Base-by-base conservation (phyloP, 768 basidiomycete species). In the Multifurca ochricompacta region DNA sequence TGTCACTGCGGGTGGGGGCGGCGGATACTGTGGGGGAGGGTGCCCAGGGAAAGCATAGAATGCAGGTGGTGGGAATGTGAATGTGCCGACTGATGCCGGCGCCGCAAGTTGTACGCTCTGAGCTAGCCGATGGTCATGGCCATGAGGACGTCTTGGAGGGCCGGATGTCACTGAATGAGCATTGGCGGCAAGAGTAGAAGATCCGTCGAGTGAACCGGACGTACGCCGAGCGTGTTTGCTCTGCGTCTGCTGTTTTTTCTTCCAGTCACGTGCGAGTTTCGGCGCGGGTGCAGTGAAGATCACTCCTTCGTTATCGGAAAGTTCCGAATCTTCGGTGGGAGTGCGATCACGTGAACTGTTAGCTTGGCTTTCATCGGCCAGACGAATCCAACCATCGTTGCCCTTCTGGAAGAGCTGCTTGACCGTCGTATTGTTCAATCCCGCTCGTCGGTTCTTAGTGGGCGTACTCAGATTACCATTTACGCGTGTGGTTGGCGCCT, bases 381-480 rank as follows among this genome's bases (percentile, higher is more conserved):
- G 32, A 47, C 58, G 32, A 50, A 61, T 59, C 60, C 60, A 61
- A 28, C 60, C 60, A 36, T 61, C 60, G 37, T 39, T 52, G 37
- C 53, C 54, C 27, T 52, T 52, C 48, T 61, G 60, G 53, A 61
- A 61, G n/a, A 59, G 48, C 9, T 47, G 53, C 48, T 58, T 54
- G 45, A 61, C 58, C 18, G 60, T 48, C 9, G 40, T 34, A 36
- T 55, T 51, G 43, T 53, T 48, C 31, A 50, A 25, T 23, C 48
- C 60, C 13, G 39, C 35, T 4, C 51, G 47, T 8, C 42, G 51
- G 34, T 19, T 52, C 37, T 51, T 58, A 16, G 28, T 25, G 10
- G 53, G 39, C 18, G 41, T 13, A 27, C 36, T 34, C 21, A 56
- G 21, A 41, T 18, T 36, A 14, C 36, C 23, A 37, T 19, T 48